Conservation (phyloP, 441 rosid genomes). For the Adansonia madagascariensis region DNA sequence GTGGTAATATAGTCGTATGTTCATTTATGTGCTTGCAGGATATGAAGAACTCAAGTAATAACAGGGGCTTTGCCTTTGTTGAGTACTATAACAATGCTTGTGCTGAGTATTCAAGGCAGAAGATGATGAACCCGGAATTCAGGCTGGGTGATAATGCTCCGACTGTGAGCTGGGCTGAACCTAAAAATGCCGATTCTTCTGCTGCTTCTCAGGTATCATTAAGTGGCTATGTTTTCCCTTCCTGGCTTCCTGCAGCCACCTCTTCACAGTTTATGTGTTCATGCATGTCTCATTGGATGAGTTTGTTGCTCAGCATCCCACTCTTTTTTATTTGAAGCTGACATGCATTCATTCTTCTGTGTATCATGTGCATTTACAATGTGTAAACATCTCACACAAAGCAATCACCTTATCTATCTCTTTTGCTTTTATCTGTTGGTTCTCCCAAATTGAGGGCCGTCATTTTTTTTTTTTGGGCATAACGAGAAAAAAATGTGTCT, state of each 20-base stretch:
- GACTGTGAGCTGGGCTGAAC: conserved; percentile 98
- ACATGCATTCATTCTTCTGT: not conserved
- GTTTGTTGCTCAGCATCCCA: not conserved
- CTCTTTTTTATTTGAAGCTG: not conserved
- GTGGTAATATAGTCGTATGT: not conserved
- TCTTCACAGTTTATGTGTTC: conserved; percentile 2
- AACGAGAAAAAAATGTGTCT: not conserved
- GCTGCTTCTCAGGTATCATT: conserved; percentile 78
- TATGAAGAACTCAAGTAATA: conserved; percentile 65
- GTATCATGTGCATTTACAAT: not conserved
- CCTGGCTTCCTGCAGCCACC: not conserved
- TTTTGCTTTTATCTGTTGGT: not conserved
- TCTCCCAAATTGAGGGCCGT: not conserved
- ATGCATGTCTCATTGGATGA: not conserved
- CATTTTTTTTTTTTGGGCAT: not conserved
- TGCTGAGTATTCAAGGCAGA: conserved; percentile 87
- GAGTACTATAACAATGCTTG: conserved; percentile 97
- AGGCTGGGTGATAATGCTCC: conserved; percentile 91
- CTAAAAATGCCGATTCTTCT: conserved; percentile 85
- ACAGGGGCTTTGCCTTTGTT: conserved; percentile 92
- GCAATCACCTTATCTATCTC: not conserved
- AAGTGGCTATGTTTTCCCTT: not conserved
- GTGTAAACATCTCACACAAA: not conserved
- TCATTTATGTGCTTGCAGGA: conserved; percentile 50
- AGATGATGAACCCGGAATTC: conserved; percentile 78